Percentiles rank a stretch among this genome's conserved stretches.
These are phyloP conservation scores for Xylaria sp. DNA, from an alignment of 2,329 filamentous ascomycete species.

Conservation along the genomic window DNA sequence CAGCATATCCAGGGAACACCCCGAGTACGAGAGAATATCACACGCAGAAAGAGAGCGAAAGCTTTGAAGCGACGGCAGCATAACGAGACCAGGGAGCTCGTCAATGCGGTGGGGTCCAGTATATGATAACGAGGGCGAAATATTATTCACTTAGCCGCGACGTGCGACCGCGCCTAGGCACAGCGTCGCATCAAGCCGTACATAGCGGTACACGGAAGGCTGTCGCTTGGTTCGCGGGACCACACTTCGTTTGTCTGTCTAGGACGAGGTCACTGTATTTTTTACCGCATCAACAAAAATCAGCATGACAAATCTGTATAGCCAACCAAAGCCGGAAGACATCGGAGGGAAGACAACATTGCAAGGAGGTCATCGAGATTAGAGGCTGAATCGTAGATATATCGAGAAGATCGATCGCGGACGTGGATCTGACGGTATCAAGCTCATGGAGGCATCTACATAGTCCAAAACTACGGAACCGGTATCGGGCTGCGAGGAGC, in stretches of 20 bases:
- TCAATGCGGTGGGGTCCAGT: background rate
- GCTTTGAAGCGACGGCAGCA: background rate
- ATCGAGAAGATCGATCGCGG: too few relatives aligned
- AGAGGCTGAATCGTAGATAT: too few relatives aligned
- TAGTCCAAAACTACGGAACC: background rate
- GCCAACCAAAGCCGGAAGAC: background rate
- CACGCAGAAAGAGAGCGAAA: background rate
- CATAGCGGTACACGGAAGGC: background rate
- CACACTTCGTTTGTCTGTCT: background rate
- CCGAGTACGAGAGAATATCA: background rate
- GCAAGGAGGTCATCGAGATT: too few relatives aligned
- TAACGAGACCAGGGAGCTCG: background rate
- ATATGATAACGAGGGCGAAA: background rate
- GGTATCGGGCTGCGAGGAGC: background rate
- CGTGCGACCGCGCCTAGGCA: background rate
- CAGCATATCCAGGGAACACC: background rate
- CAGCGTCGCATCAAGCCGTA: background rate
- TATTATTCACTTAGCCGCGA: background rate
- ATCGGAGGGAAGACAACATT: background rate
- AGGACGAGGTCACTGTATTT: background rate
- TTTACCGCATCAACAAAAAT: background rate
- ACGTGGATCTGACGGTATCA: background rate
- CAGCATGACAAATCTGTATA: background rate
- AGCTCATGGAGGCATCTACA: background rate
- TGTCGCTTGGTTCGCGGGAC: background rate